Evolutionary conservation across 805 yeast genomes (phyloP).

Genomic region (Wickerhamiella spandovensis): DNA sequence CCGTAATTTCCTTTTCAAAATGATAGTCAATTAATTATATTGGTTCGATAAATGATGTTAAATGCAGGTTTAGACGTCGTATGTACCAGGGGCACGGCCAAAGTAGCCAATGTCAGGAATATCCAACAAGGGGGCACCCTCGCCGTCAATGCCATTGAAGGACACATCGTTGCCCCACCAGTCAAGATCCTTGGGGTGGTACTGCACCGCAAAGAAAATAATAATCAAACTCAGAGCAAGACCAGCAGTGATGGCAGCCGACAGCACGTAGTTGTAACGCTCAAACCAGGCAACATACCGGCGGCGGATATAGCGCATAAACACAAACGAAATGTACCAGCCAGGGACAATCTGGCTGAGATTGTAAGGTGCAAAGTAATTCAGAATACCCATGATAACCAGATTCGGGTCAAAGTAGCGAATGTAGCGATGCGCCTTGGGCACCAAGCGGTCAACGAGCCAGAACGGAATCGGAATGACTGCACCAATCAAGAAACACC

Average conservation of each 20-base stretch:
- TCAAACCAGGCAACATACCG: conserved; percentile 42
- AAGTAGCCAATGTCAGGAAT: conserved; percentile 20
- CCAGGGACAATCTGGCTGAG: conserved; percentile 10
- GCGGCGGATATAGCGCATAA: conserved; percentile 26
- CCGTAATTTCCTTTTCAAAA: no score
- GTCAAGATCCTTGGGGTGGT: conserved; percentile 26
- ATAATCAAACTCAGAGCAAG: conserved; percentile 44
- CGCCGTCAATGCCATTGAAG: conserved; percentile 15
- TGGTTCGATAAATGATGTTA: neutral
- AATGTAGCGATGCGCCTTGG: conserved; percentile 31
- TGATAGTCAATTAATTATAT: neutral
- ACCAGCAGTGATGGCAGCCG: conserved; percentile 46
- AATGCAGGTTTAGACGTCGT: neutral
- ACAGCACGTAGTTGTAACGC: conserved; percentile 35
- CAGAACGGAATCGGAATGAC: conserved; percentile 15
- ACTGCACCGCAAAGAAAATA: conserved; percentile 40
- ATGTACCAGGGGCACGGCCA: conserved; percentile 19
- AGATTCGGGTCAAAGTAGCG: conserved; percentile 33
- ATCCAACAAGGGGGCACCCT: conserved; percentile 2
- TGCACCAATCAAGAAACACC: conserved; percentile 49
- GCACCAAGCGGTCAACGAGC: conserved; percentile 12
- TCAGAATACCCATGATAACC: conserved; percentile 13
- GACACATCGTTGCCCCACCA: conserved; percentile 52
- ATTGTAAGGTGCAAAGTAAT: conserved; percentile 15
- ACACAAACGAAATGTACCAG: conserved; percentile 8